phyloP scores from a whole-genome alignment of 306 rosid species.

The Dryas drummondii region DNA sequence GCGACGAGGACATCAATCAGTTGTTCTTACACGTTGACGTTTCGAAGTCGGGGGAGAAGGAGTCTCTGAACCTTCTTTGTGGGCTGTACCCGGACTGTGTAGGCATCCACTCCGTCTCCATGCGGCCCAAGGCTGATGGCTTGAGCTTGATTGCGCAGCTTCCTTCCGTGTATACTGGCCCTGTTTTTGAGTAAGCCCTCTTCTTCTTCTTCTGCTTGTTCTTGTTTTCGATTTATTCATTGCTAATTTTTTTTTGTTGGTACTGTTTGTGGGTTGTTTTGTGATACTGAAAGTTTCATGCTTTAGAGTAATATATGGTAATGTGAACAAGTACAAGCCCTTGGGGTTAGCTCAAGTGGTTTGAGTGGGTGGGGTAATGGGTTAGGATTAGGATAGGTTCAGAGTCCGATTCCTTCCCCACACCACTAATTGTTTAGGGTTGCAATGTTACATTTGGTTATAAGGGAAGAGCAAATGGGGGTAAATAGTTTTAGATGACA shows the following conservation, averaged over 20 bases:
- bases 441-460: too few relatives aligned
- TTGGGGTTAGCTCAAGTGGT: too few relatives aligned
- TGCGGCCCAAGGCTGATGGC: slow-evolving; percentile 51
- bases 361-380: too few relatives aligned
- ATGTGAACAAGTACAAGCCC: too few relatives aligned
- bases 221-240: background rate
- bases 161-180: slow-evolving; percentile 58
- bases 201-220: background rate
- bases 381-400: too few relatives aligned
- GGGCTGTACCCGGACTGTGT: slow-evolving; percentile 82
- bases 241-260: background rate
- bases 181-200: slow-evolving; percentile 61
- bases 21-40: slow-evolving; percentile 74
- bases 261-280: background rate
- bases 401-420: too few relatives aligned
- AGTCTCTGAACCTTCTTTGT: slow-evolving; percentile 66
- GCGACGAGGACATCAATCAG: slow-evolving; percentile 54
- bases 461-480: too few relatives aligned
- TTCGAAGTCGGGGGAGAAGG: slow-evolving; percentile 58
- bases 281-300: too few relatives aligned
- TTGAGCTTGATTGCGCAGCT: slow-evolving; percentile 32
- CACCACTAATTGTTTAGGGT: too few relatives aligned
- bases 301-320: background rate
- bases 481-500: background rate
- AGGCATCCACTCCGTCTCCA: slow-evolving; percentile 87